Conservation (phyloP, 371 early-diverging fungal species). For the Thermomucor indicae-seudaticae region DNA sequence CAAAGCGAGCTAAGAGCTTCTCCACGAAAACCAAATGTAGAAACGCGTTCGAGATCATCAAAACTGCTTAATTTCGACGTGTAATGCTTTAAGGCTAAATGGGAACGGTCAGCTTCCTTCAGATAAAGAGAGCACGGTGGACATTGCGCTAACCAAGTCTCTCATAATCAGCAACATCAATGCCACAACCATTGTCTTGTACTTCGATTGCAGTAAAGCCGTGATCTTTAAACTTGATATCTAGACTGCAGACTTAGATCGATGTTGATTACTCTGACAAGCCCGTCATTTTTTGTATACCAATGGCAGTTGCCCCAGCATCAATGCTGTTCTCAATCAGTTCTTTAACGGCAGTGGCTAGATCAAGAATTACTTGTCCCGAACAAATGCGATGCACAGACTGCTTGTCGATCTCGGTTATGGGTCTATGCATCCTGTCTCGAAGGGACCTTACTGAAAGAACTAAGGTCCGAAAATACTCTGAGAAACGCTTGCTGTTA, state of each 20-base stretch:
- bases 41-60: constrained; percentile 62
- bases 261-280: background rate
- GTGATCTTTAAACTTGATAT: constrained; percentile 77
- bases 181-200: constrained; percentile 85
- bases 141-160: constrained; percentile 46
- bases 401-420: constrained; percentile 38
- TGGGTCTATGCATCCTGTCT: too few species aligned
- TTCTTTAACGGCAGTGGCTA: constrained; percentile 89
- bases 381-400: constrained; percentile 80
- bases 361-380: constrained; percentile 89
- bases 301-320: constrained; percentile 82
- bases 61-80: constrained; percentile 77
- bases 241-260: constrained; percentile 22
- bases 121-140: background rate
- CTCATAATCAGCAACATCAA: constrained; percentile 58
- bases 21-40: constrained; percentile 83
- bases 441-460: too few species aligned
- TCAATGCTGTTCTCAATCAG: constrained; percentile 97
- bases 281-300: constrained; percentile 25
- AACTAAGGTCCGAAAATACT: too few species aligned
- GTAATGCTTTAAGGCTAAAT: constrained; percentile 63
- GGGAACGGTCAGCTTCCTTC: background rate
- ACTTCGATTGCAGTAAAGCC: constrained; percentile 78
- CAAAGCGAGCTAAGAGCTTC: constrained; percentile 83
- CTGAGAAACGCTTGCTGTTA: too few species aligned